Evolutionary conservation across 495 filamentous ascomycete species (phyloP).

Genomic region (Penicillium samsonianum): DNA sequence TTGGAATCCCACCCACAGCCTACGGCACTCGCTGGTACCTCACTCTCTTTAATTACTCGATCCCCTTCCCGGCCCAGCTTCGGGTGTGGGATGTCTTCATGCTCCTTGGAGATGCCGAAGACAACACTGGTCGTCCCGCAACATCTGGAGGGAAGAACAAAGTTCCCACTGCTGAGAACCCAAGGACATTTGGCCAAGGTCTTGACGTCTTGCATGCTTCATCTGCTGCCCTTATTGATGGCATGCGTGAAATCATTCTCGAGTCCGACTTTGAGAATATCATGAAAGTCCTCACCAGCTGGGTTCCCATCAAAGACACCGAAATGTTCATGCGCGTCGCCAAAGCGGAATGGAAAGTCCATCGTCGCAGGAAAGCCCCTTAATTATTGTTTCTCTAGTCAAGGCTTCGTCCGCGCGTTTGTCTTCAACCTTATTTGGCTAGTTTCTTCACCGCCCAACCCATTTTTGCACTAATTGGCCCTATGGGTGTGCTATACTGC

Average conservation of each 20-base stretch:
- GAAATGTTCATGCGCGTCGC: slow-evolving; percentile 93
- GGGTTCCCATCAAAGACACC: slow-evolving; percentile 93
- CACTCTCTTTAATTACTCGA: slow-evolving; percentile 95
- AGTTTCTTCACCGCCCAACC: background rate
- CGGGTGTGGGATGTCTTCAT: slow-evolving; percentile 99
- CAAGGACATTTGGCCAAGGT: slow-evolving; percentile 59
- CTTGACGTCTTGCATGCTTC: slow-evolving; percentile 91
- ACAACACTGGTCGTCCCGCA: slow-evolving; percentile 19
- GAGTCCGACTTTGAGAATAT: slow-evolving; percentile 96
- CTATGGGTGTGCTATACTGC: slow-evolving; percentile 28
- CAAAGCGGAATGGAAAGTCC: slow-evolving; percentile 85
- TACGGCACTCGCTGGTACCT: slow-evolving; percentile 98
- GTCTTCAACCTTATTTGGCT: background rate
- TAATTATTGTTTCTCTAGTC: slow-evolving; percentile 14
- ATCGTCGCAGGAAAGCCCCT: slow-evolving; percentile 50
- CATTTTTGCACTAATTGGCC: slow-evolving; percentile 10
- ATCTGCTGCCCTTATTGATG: slow-evolving; percentile 87
- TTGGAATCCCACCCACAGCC: slow-evolving; percentile 80
- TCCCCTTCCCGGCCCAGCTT: slow-evolving; percentile 96
- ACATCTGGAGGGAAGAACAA: slow-evolving; percentile 47
- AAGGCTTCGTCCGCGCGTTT: background rate
- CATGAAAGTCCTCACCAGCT: slow-evolving; percentile 96
- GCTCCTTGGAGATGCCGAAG: slow-evolving; percentile 78
- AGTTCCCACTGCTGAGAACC: slow-evolving; percentile 11
- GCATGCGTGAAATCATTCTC: slow-evolving; percentile 85